Conservation (phyloP, 441 rosid species). For the Macaranga tanarius region DNA sequence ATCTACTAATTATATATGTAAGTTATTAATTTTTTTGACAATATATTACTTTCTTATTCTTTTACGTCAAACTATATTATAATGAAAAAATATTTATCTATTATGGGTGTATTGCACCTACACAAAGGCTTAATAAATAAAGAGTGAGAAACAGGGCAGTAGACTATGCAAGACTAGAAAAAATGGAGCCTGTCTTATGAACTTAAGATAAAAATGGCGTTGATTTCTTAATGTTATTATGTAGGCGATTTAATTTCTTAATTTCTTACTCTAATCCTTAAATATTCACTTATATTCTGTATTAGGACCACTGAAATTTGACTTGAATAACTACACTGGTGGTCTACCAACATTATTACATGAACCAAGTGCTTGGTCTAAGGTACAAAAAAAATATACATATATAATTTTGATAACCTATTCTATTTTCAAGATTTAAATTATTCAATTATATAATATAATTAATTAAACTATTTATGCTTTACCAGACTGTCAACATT, state of each 20-base stretch:
- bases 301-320: conserved; percentile 25
- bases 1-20: too few species aligned
- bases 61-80: too few species aligned
- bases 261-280: neutral
- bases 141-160: too few species aligned
- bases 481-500: conserved; percentile 27
- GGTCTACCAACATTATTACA: conserved; percentile 14
- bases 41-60: too few species aligned
- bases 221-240: too few species aligned
- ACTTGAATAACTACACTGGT: conserved; percentile 25
- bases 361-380: conserved; percentile 30
- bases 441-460: neutral
- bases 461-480: neutral
- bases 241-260: neutral
- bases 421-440: neutral
- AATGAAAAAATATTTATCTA: too few species aligned
- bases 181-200: too few species aligned
- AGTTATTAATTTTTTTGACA: too few species aligned
- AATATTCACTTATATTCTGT: neutral
- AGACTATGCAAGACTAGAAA: too few species aligned
- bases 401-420: neutral
- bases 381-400: conserved; percentile 23
- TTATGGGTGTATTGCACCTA: too few species aligned
- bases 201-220: too few species aligned
- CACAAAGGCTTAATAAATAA: too few species aligned